Base-by-base conservation (phyloP, 208 protist genomes). In the Giardia muris region DNA sequence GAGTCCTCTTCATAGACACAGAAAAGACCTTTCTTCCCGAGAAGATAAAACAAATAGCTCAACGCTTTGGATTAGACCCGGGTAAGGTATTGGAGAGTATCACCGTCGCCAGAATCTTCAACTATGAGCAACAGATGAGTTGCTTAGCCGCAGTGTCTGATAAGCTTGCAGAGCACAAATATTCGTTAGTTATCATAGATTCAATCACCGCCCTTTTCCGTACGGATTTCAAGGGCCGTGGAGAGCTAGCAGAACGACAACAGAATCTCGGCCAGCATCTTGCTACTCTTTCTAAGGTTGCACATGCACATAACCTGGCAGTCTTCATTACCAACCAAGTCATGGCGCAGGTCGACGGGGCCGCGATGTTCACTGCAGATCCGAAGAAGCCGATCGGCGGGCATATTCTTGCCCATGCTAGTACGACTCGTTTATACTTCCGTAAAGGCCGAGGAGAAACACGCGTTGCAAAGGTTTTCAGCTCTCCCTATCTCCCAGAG, bases 351-450 rank as follows among this genome's bases (percentile, higher is more conserved):
- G 95, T 95, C 42, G 94, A 93, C 22, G 95, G 93, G 92, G 95
- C 90, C 39, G 95, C 95, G 4, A 95, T 96, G 92, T 96, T 95
- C 87, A 86, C 91, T 22, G 93, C 90, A 44, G 95, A 97, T 92
- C 93, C 96, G 10, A 97, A 96, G 67, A 97, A 97, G 91, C 95
- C 95, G 0, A 95, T 96, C 76, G 95, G 95, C 43, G 95, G 94
- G 3, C 97, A 99, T 94, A 99, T 99, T 94, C 99, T 99, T 95
- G 98, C 98, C 19, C 99, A 99, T 95, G 98, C 98, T 4, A 99
- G 98, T 0, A 99, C 98, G 42, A 99, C 98, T 2, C 94, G 98
- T 3, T 94, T 99, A 44, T 99, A 95, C 90, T 95, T 99, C 1
- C 96, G 98, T 48, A 99, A 99, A 94, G 98, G 98, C 47, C 95